Evolutionary conservation across 177 flowering plant species (phyloP).

Genomic region (Vitis hybrid): DNA sequence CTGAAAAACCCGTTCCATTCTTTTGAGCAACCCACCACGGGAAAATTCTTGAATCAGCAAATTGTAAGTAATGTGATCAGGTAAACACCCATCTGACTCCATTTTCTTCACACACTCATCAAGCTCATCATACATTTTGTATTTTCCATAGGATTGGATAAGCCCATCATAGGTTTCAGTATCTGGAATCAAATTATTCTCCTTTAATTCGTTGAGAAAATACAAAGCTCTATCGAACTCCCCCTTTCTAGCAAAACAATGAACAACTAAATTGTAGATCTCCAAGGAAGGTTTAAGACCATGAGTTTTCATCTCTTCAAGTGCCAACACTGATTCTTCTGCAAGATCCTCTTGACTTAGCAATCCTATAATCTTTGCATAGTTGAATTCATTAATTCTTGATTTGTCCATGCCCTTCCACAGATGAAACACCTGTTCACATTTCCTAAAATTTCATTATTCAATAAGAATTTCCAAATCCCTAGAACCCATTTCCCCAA

Average conservation of each 20-base stretch:
- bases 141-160: constrained; percentile 55
- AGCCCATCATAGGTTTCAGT: constrained; percentile 47
- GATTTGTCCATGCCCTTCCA: constrained; percentile 52
- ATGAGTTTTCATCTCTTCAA: constrained; percentile 36
- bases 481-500: not conserved
- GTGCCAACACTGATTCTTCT: constrained; percentile 33
- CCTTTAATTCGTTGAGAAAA: constrained; percentile 45
- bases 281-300: constrained; percentile 32
- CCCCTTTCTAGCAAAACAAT: constrained; percentile 44
- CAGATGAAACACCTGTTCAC: constrained; percentile 48
- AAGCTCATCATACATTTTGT: constrained; percentile 63
- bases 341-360: constrained; percentile 41
- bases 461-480: not conserved
- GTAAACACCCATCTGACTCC: constrained; percentile 47
- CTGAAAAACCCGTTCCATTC: constrained; percentile 49
- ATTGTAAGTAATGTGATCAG: constrained; percentile 52
- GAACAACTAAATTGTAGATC: constrained; percentile 44
- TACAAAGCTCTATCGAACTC: constrained; percentile 43
- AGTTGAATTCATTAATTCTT: constrained; percentile 40
- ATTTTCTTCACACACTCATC: constrained; percentile 48
- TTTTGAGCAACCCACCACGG: constrained; percentile 49
- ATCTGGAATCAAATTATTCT: constrained; percentile 25
- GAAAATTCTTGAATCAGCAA: constrained; percentile 54
- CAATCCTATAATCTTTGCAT: constrained; percentile 37
- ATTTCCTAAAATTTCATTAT: constrained; percentile 3